A percentile compares a stretch with the other conserved stretches of the same genome.
Conservation (phyloP, 2,329 filamentous ascomycete genomes). For the Hirsutella thompsonii region DNA sequence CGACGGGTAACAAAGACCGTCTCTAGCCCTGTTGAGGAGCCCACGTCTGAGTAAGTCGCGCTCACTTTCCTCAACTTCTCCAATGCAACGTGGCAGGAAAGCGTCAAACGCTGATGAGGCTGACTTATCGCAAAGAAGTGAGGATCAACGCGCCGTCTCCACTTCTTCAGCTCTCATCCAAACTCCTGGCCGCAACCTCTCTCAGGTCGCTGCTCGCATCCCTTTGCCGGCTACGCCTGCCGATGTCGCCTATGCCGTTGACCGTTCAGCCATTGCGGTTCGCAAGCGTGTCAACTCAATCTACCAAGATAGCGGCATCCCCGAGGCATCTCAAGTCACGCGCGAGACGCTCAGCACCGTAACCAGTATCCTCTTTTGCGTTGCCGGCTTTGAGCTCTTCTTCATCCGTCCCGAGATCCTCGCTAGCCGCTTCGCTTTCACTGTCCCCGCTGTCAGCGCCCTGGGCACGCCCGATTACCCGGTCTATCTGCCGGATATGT, state of each 20-base stretch:
- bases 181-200: slow-evolving; percentile 37
- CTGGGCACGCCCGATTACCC: slow-evolving; percentile 45
- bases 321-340: slow-evolving; percentile 49
- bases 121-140: slow-evolving; percentile 10
- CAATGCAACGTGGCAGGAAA: not conserved
- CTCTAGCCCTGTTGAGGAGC: not conserved
- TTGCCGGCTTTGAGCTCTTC: slow-evolving; percentile 57
- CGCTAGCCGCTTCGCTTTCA: slow-evolving; percentile 58
- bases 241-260: slow-evolving; percentile 63
- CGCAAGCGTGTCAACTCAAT: slow-evolving; percentile 51
- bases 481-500: slow-evolving; percentile 68
- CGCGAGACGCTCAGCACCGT: slow-evolving; percentile 63
- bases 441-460: slow-evolving; percentile 47
- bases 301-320: slow-evolving; percentile 54
- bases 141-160: slow-evolving; percentile 21
- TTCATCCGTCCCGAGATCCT: slow-evolving; percentile 60
- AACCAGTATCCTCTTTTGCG: slow-evolving; percentile 54
- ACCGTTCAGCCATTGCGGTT: slow-evolving; percentile 54
- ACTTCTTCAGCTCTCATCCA: slow-evolving; percentile 30
- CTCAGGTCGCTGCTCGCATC: slow-evolving; percentile 44
- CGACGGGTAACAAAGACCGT: slow-evolving; percentile 19
- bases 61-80: not conserved
- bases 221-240: slow-evolving; percentile 72
- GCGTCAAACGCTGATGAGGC: no score
- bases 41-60: not conserved